Evolutionary conservation across 805 yeast genomes (phyloP), one percentile per base, ranked within the genome.

Genomic region (Pichia eremophila): DNA sequence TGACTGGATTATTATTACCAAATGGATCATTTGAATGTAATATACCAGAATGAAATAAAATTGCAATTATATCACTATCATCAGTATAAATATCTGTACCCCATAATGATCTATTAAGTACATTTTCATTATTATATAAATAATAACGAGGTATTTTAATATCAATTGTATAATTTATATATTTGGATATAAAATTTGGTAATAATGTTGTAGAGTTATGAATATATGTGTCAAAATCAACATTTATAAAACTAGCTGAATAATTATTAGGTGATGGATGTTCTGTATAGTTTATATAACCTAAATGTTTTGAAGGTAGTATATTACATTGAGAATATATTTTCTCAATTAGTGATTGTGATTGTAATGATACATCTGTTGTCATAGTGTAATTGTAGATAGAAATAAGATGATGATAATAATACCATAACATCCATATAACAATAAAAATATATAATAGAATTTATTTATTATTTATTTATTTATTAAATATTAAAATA

Each of bases 51-150:
- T 93, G 98, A 52, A 78, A 75, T 45, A 91, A 66, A 0, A 81
- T 83, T 6, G 85, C 72, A 36, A 91, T 72, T 2, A 90, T 68
- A 62, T 91, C 96, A 1, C 95, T 84, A 63, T 91, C 99, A 64
- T 93, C 98, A 0, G 97, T 86, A 64, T 91, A 93, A 0, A 93
- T 71, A 40, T 90, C 95, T 2, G 90, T 77, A 2, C 99, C 99
- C 98, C 98, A 91, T 2, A 89, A 53, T 41, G 75, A 73, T 44
- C 79, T 67, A 31, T 83, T 77, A 35, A 55, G 58, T 14, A 67
- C 70, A 44, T 78, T 70, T 31, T 67, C 70, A 44, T 69, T 70
- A 36, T 65, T 57, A 39, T 70, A 65, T 8, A 65, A 57, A n/a
- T 54, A 48, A 42, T 75, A 60, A 54, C 66, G 72, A 41, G 86